These are phyloP conservation scores for Mortierella sp. DNA, from an alignment of 371 early-diverging fungal genomes.

Conservation along the genomic window DNA sequence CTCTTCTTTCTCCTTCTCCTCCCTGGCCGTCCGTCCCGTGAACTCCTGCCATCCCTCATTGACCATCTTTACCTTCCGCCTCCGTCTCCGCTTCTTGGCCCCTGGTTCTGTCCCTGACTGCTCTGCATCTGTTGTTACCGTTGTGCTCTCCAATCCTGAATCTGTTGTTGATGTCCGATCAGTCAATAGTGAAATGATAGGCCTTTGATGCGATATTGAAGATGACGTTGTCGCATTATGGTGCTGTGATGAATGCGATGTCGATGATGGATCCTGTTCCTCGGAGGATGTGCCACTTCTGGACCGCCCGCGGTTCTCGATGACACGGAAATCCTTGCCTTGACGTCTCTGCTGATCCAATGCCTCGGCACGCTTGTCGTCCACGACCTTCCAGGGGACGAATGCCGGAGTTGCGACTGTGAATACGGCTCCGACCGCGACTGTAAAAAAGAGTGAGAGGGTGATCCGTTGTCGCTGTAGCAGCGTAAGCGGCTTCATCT, in stretches of 20 bases:
- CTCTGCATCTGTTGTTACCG: background rate
- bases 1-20: slow-evolving; percentile 39
- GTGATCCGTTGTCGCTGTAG: slow-evolving; percentile 54
- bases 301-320: slow-evolving; percentile 24
- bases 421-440: slow-evolving; percentile 57
- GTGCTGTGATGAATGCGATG: background rate
- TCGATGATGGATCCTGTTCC: background rate
- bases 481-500: slow-evolving; percentile 55
- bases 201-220: slow-evolving; percentile 44
- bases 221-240: background rate
- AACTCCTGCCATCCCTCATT: slow-evolving; percentile 59
- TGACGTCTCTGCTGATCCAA: slow-evolving; percentile 55
- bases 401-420: slow-evolving; percentile 57
- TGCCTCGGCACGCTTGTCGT: slow-evolving; percentile 52
- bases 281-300: background rate
- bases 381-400: slow-evolving; percentile 56
- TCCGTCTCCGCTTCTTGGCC: slow-evolving; percentile 47
- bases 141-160: background rate
- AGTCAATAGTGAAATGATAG: slow-evolving; percentile 45
- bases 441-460: slow-evolving; percentile 56
- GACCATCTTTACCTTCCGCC: slow-evolving; percentile 55
- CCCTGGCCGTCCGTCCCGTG: slow-evolving; percentile 56
- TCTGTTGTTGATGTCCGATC: slow-evolving; percentile 23
- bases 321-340: slow-evolving; percentile 52
- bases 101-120: slow-evolving; percentile 9